These are phyloP conservation scores for Diplodia sapinea DNA, from an alignment of 2,329 filamentous ascomycete species.

Conservation along the genomic window DNA sequence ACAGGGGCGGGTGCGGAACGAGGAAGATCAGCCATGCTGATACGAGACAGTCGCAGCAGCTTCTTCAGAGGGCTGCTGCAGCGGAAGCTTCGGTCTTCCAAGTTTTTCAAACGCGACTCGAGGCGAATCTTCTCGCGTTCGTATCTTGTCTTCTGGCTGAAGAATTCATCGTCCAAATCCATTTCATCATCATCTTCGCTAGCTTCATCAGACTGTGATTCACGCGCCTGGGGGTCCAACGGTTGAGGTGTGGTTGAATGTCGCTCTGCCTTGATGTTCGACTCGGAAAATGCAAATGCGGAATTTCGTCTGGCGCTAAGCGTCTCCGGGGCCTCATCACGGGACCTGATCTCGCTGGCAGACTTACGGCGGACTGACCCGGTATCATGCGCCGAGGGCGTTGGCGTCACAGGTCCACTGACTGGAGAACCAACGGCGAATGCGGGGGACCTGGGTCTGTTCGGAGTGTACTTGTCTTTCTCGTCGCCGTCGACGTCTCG, in stretches of 20 bases:
- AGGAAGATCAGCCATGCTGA: constrained; percentile 45
- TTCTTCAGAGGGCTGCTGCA: constrained; percentile 52
- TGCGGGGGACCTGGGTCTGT: constrained; percentile 28
- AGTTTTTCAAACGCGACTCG: constrained; percentile 51
- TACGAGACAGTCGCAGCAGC: constrained; percentile 49
- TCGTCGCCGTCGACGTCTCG: constrained; percentile 54
- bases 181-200: constrained; percentile 56
- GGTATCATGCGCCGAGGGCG: constrained; percentile 42
- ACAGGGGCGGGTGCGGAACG: not conserved
- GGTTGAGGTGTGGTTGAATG: constrained; percentile 17
- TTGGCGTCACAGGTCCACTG: constrained; percentile 27
- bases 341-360: constrained; percentile 27
- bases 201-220: constrained; percentile 30
- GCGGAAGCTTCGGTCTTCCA: constrained; percentile 50
- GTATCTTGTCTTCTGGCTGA: constrained; percentile 55
- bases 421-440: constrained; percentile 20
- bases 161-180: constrained; percentile 52
- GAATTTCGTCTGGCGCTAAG: constrained; percentile 33
- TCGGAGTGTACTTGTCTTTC: constrained; percentile 39
- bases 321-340: constrained; percentile 22
- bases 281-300: constrained; percentile 30
- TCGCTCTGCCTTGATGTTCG: constrained; percentile 24
- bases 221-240: not conserved
- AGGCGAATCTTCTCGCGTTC: constrained; percentile 53
- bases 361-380: constrained; percentile 25